phyloP scores from a whole-genome alignment of 1,284 basidiomycete genomes.

The Fereydounia khargensis region DNA sequence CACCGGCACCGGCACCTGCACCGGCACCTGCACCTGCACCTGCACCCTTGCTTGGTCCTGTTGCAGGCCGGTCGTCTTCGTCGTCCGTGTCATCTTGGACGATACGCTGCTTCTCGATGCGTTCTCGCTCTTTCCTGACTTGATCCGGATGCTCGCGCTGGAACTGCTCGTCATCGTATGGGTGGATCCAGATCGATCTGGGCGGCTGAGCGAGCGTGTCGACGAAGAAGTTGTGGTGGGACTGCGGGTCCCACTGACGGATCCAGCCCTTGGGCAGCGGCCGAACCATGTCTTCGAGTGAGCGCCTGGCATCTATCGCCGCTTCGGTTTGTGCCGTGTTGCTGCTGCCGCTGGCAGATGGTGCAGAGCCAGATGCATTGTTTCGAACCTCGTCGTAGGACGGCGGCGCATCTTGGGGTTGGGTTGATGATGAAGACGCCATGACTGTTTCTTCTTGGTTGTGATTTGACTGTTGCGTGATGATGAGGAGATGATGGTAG shows the following conservation, averaged over 20 bases:
- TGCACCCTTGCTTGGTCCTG: background rate
- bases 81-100: conserved; percentile 36
- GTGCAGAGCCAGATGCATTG: conserved; percentile 7
- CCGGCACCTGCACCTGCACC: background rate
- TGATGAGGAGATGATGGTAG: too few species aligned
- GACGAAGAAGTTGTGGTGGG: conserved; percentile 48
- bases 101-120: conserved; percentile 11
- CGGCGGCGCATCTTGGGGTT: conserved; percentile 17
- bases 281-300: conserved; percentile 37
- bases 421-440: too few species aligned
- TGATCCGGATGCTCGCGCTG: conserved; percentile 24
- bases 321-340: too few species aligned
- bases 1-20: background rate
- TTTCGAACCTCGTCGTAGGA: conserved; percentile 19
- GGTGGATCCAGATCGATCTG: conserved; percentile 56
- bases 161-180: conserved; percentile 39
- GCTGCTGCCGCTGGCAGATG: conserved; percentile 1
- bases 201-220: conserved; percentile 52
- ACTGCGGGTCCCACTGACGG: conserved; percentile 44
- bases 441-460: too few species aligned
- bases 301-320: conserved; percentile 4
- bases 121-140: conserved; percentile 6
- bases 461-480: too few species aligned
- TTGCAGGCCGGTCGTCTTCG: conserved; percentile 23
- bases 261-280: conserved; percentile 48